Evolutionary conservation across 2,329 filamentous ascomycete genomes (phyloP).

Genomic region (Epichloe elymi): DNA sequence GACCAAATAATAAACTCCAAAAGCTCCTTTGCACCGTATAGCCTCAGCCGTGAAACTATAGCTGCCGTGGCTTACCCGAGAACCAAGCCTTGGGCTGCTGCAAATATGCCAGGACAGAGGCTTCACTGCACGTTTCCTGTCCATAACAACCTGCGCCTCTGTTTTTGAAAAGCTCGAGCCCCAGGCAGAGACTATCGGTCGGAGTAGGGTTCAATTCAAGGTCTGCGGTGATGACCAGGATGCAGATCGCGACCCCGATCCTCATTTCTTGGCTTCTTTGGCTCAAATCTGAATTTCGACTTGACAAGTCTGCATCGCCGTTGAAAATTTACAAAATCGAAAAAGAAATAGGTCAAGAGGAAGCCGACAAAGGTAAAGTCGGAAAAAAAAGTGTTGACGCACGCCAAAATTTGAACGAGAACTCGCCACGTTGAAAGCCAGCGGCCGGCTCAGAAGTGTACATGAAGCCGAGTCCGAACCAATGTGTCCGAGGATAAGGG

Average conservation of each 20-base stretch:
- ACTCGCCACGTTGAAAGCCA: neutral
- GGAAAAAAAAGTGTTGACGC: neutral
- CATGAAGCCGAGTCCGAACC: neutral
- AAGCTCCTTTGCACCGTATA: neutral
- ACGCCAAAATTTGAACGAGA: neutral
- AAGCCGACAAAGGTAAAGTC: neutral
- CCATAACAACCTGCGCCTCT: neutral
- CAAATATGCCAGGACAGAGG: neutral
- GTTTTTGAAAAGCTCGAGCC: neutral
- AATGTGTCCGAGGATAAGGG: conserved; percentile 2
- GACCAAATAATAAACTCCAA: neutral
- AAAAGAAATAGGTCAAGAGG: neutral
- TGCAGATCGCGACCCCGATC: neutral
- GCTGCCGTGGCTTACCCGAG: neutral
- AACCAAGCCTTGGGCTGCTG: neutral
- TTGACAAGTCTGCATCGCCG: neutral
- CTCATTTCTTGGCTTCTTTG: neutral
- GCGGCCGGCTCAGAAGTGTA: neutral
- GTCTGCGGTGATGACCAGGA: neutral
- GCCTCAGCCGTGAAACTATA: neutral
- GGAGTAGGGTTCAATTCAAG: neutral
- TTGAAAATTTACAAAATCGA: neutral
- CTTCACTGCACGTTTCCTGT: neutral
- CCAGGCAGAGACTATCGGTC: neutral
- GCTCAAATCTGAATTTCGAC: neutral